Conservation (phyloP, 2,329 filamentous ascomycete species). For the Aspergillus novoparasiticus region DNA sequence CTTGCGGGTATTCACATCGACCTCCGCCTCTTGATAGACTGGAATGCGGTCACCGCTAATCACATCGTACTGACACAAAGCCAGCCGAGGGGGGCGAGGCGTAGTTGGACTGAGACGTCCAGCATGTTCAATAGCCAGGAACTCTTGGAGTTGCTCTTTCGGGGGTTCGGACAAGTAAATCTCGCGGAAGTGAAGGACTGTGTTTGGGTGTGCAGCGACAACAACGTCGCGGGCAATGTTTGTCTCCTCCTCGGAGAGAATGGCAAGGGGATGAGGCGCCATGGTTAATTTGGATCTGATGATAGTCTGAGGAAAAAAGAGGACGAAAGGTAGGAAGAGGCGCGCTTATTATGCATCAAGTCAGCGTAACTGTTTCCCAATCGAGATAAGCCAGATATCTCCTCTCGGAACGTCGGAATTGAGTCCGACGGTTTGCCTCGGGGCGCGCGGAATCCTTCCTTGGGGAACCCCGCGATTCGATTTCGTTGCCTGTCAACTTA, state of each 20-base stretch:
- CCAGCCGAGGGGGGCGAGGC: conserved; percentile 52
- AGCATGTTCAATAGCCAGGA: conserved; percentile 52
- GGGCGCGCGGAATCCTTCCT: not conserved
- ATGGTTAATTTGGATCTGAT: conserved; percentile 16
- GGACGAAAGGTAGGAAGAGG: conserved; percentile 1
- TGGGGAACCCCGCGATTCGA: not conserved
- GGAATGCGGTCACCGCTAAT: conserved; percentile 55
- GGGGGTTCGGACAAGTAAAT: conserved; percentile 55
- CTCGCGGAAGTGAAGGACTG: conserved; percentile 49
- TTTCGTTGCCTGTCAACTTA: too few species aligned
- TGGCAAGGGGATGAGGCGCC: conserved; percentile 36
- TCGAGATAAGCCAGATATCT: not conserved
- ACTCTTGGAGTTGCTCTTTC: conserved; percentile 52
- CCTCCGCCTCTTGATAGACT: conserved; percentile 57
- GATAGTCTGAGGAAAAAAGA: not conserved
- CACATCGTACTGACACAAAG: conserved; percentile 60
- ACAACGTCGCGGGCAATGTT: conserved; percentile 39
- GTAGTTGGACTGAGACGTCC: conserved; percentile 43
- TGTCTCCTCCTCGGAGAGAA: conserved; percentile 37
- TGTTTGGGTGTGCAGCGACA: conserved; percentile 30
- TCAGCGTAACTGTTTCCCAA: not conserved
- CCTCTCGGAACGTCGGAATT: conserved; percentile 11
- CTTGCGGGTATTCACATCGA: conserved; percentile 49
- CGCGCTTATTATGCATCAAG: not conserved
- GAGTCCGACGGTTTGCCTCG: not conserved